A percentile compares a stretch with the other conserved stretches of the same genome.
Evolutionary conservation across 306 rosid species (phyloP).

Genomic region (Acacia melanoxylon): DNA sequence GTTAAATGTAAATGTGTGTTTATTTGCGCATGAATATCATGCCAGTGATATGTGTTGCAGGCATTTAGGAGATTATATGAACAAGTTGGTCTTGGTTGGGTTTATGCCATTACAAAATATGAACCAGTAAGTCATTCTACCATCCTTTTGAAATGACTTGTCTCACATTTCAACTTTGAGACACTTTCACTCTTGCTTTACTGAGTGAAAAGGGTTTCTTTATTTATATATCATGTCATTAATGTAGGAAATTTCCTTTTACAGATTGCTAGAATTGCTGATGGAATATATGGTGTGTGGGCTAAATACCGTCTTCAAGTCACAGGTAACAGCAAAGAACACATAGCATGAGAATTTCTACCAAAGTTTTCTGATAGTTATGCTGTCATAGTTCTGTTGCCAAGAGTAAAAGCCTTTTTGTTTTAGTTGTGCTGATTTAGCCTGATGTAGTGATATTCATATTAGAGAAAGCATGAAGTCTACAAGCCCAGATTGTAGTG

Average conservation of each 20-base stretch:
- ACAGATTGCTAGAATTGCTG: slow-evolving; percentile 71
- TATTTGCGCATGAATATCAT: neutral
- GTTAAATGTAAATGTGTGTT: slow-evolving; percentile 5
- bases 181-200: slow-evolving; percentile 5
- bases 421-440: neutral
- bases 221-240: slow-evolving; percentile 25
- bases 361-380: slow-evolving; percentile 3
- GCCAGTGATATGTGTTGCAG: slow-evolving; percentile 40
- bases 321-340: slow-evolving; percentile 50
- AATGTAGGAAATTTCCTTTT: slow-evolving; percentile 21
- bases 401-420: neutral
- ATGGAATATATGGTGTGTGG: slow-evolving; percentile 75
- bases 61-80: slow-evolving; percentile 88
- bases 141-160: slow-evolving; percentile 5
- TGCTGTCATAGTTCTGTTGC: neutral
- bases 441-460: neutral
- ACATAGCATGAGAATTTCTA: neutral
- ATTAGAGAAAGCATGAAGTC: neutral
- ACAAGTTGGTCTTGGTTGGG: slow-evolving; percentile 90
- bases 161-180: slow-evolving; percentile 1
- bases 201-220: slow-evolving; percentile 11
- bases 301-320: slow-evolving; percentile 89
- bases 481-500: neutral
- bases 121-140: slow-evolving; percentile 64
- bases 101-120: slow-evolving; percentile 82